A percentile compares a stretch with the other conserved stretches of the same genome.
Conservation (phyloP, 345 rosid species). For the Zanthoxylum bungeanum region DNA sequence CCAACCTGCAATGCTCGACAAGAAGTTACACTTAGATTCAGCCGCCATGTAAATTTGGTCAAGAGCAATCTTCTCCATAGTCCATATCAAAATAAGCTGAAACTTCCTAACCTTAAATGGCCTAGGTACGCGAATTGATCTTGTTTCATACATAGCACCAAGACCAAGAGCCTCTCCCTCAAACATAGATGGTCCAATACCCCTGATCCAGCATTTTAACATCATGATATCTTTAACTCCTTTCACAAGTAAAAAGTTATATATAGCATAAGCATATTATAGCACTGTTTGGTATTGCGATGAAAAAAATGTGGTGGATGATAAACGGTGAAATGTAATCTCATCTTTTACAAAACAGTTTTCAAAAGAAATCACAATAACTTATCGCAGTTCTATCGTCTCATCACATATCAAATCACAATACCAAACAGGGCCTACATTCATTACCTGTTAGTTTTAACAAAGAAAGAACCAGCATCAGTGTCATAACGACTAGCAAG, state of each 20-base stretch:
- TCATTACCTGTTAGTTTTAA: slow-evolving; percentile 77
- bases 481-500: slow-evolving; percentile 73
- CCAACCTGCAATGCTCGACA: slow-evolving; percentile 53
- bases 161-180: slow-evolving; percentile 93
- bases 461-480: slow-evolving; percentile 79
- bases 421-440: no score
- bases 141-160: slow-evolving; percentile 75
- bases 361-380: no score
- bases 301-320: no score
- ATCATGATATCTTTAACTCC: slow-evolving; percentile 13
- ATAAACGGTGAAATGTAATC: no score
- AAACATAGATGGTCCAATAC: slow-evolving; percentile 82
- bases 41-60: background rate
- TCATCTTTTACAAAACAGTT: no score
- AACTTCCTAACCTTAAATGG: slow-evolving; percentile 64
- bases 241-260: background rate
- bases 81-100: background rate
- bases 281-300: no score
- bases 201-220: slow-evolving; percentile 39
- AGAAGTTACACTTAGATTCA: slow-evolving; percentile 7
- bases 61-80: background rate
- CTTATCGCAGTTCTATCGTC: no score
- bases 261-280: no score
- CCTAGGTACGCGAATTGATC: slow-evolving; percentile 74
- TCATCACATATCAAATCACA: no score